Evolutionary conservation across 1,139 yeast species (phyloP), one percentile per base, ranked within the genome.

Genomic region (Meyerozyma carpophila): DNA sequence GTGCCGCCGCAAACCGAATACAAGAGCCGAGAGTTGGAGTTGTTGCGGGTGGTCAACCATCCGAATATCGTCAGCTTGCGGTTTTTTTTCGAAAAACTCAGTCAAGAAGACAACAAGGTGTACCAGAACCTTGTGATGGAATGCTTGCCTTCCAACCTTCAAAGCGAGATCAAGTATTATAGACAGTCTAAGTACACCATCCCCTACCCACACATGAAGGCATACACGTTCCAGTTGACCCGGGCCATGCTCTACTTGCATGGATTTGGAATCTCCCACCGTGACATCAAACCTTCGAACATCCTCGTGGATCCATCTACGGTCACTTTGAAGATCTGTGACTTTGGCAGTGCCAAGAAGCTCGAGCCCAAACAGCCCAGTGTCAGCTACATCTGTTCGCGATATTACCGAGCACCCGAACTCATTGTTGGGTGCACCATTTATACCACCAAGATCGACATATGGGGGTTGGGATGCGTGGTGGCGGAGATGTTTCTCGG

Each of bases 401-500:
- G 94, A 56, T 85, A 83, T 59, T 85, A 85, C 62, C 75, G 94
- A 59, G 93, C 94, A 3, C 95, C 95, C 1, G 95, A 85, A 62
- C 68, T 85, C 50, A 84, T 85, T 55, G 81, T 85, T 47, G 95
- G 93, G 1, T 84, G 89, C 55, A 77, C 85, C 36, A 70, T 79
- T 42, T 86, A 86, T 58, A 77, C 90, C 2, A 84, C 93, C 7
- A 85, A 84, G 56, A 84, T 86, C 47, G 95, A 86, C 60, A 80
- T 84, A 47, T 86, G 95, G 95, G 93, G 93, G 1, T 69, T 84
- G 44, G 95, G 95, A 1, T 86, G 95, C 70, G 93, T 85, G 8
- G 69, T 85, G 51, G 93, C 93, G 16, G 94, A 86, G 62, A 84
- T 86, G 91, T 75, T 84, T 50, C 71, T 84, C 56, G 91, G 93